These are phyloP conservation scores for Lenwebbia sp. DNA, from an alignment of 345 rosid species.

Conservation along the genomic window DNA sequence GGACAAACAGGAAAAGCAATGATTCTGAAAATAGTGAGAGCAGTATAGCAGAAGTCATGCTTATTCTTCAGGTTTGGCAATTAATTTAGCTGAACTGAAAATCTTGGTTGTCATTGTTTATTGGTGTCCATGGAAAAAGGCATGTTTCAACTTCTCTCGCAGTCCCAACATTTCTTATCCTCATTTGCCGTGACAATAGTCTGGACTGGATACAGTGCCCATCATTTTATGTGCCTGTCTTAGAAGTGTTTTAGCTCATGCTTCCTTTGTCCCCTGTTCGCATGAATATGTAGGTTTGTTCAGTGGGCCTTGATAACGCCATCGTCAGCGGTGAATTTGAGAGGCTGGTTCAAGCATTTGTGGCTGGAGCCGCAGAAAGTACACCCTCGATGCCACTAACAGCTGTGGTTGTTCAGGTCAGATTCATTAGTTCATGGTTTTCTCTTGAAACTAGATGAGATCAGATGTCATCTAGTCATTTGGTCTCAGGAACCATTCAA, in stretches of 20 bases:
- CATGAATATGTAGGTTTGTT: constrained; percentile 34
- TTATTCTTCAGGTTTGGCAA: constrained; percentile 73
- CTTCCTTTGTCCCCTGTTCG: not conserved
- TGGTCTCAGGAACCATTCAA: not conserved
- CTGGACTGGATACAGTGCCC: not conserved
- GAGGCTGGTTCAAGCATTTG: constrained; percentile 59
- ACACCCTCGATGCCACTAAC: constrained; percentile 69
- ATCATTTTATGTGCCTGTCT: not conserved
- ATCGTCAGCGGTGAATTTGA: constrained; percentile 44
- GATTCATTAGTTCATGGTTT: not conserved
- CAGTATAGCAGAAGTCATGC: constrained; percentile 76
- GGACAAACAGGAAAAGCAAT: constrained; percentile 28
- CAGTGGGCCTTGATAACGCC: constrained; percentile 37
- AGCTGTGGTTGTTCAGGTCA: constrained; percentile 85
- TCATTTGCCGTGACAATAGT: not conserved
- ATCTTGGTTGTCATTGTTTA: not conserved
- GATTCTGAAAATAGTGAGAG: constrained; percentile 32
- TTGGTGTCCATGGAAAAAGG: not conserved
- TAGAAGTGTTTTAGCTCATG: not conserved
- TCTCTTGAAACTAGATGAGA: not conserved
- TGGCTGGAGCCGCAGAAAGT: constrained; percentile 47
- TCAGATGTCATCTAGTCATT: not conserved
- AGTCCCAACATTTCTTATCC: not conserved
- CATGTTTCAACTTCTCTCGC: not conserved
- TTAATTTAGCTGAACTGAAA: not conserved